phyloP scores from a whole-genome alignment of 306 rosid species.

The Vigna nakashimae region DNA sequence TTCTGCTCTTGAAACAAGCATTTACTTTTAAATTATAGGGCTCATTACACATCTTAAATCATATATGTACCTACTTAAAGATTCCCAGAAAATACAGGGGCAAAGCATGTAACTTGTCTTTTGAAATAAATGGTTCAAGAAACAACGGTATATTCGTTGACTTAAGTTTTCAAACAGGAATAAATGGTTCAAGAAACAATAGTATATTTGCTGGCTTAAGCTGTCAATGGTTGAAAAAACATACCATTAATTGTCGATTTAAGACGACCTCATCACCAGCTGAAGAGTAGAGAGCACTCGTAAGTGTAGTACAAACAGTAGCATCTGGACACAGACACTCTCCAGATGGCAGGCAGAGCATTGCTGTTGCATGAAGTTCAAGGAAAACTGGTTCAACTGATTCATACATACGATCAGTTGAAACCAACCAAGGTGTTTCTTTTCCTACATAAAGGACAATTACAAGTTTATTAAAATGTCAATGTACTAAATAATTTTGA shows the following conservation, averaged over 20 bases:
- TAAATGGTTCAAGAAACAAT: neutral
- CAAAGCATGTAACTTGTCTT: neutral
- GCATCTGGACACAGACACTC: constrained; percentile 93
- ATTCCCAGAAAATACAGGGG: neutral
- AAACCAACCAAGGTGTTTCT: constrained; percentile 78
- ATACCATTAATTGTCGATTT: constrained; percentile 75
- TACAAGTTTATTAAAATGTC: constrained; percentile 30
- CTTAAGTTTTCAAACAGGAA: neutral
- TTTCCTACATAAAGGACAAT: constrained; percentile 60
- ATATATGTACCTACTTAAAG: constrained; percentile 7
- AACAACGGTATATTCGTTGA: too few species aligned
- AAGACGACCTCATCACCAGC: constrained; percentile 72
- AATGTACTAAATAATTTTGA: constrained; percentile 6
- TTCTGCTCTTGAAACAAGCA: constrained; percentile 11
- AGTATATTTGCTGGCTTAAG: constrained; percentile 25
- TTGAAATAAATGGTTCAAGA: neutral
- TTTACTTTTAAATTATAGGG: constrained; percentile 1
- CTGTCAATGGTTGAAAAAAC: constrained; percentile 49
- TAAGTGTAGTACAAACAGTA: constrained; percentile 80
- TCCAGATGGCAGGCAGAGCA: constrained; percentile 95
- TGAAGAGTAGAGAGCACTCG: constrained; percentile 83
- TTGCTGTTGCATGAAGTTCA: constrained; percentile 88
- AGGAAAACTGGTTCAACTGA: constrained; percentile 72
- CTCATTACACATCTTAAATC: neutral
- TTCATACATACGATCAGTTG: constrained; percentile 50